A percentile compares a stretch with the other conserved stretches of the same genome.
Conservation (phyloP, 148 eudicot species). For the Spergularia bocconei region DNA sequence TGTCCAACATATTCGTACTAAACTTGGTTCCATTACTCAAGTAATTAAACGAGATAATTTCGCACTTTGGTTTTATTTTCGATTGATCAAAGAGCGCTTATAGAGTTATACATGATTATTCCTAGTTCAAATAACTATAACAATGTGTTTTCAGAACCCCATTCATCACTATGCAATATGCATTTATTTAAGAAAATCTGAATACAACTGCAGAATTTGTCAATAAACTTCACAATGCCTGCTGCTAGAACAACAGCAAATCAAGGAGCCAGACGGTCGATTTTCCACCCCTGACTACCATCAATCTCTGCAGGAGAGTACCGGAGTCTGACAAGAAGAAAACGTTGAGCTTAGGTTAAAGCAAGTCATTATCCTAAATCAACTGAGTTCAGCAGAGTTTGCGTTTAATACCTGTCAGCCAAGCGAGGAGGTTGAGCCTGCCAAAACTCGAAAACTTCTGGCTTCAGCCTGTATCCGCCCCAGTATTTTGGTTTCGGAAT, state of each 20-base stretch:
- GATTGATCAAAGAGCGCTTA: background rate
- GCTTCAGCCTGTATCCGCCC: conserved; percentile 94
- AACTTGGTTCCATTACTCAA: too few species aligned
- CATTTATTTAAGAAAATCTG: background rate
- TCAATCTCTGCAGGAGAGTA: conserved; percentile 49
- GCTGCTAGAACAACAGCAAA: conserved; percentile 42
- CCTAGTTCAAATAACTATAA: background rate
- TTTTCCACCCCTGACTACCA: conserved; percentile 57
- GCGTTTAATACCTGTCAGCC: conserved; percentile 70
- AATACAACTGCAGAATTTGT: background rate
- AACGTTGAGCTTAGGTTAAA: too few species aligned
- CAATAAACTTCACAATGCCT: background rate
- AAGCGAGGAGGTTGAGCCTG: conserved; percentile 94
- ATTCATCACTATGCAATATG: background rate
- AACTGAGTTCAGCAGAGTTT: background rate
- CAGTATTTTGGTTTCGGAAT: conserved; percentile 88
- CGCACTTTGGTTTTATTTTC: background rate
- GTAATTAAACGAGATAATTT: background rate
- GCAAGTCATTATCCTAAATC: background rate
- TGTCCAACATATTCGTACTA: too few species aligned
- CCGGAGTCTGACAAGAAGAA: conserved; percentile 47
- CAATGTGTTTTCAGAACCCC: too few species aligned
- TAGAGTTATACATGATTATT: background rate
- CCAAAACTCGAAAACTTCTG: conserved; percentile 88
- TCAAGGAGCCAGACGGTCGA: conserved; percentile 84